A percentile compares a stretch with the other conserved stretches of the same genome.
These are phyloP conservation scores for Adenanthera pavonina DNA, from an alignment of 306 rosid genomes.

Conservation along the genomic window DNA sequence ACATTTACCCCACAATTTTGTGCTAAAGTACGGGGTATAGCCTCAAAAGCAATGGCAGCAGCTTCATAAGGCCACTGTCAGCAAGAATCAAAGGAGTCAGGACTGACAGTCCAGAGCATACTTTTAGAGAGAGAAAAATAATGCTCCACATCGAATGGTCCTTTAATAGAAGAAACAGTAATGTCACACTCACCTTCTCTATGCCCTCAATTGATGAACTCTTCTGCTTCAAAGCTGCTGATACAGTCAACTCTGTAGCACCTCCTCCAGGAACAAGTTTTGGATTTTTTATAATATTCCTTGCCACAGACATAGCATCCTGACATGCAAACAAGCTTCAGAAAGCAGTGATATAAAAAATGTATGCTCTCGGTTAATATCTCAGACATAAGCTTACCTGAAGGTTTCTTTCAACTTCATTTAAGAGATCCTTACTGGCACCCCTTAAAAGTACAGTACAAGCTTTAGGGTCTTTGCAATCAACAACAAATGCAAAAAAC, in stretches of 20 bases:
- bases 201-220: conserved; percentile 95
- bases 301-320: conserved; percentile 87
- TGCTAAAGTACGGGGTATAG: conserved; percentile 95
- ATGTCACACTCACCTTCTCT: conserved; percentile 69
- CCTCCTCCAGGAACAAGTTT: conserved; percentile 95
- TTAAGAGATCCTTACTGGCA: conserved; percentile 82
- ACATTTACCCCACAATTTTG: conserved; percentile 99
- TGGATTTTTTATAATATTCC: conserved; percentile 79
- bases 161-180: conserved; percentile 10
- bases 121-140: not conserved
- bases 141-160: not conserved
- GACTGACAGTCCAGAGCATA: not conserved
- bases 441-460: conserved; percentile 85
- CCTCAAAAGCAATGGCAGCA: conserved; percentile 97
- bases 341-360: conserved; percentile 9
- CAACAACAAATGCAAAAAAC: conserved; percentile 71
- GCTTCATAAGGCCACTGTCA: conserved; percentile 99
- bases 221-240: conserved; percentile 92
- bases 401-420: conserved; percentile 82
- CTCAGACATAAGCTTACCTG: conserved; percentile 57
- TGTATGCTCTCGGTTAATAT: conserved; percentile 10
- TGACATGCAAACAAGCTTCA: conserved; percentile 47
- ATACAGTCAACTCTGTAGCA: conserved; percentile 93
- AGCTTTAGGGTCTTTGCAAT: conserved; percentile 87
- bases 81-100: conserved; percentile 38